Base-by-base conservation (phyloP, 257 asterid species). In the Jacaranda copaia region DNA sequence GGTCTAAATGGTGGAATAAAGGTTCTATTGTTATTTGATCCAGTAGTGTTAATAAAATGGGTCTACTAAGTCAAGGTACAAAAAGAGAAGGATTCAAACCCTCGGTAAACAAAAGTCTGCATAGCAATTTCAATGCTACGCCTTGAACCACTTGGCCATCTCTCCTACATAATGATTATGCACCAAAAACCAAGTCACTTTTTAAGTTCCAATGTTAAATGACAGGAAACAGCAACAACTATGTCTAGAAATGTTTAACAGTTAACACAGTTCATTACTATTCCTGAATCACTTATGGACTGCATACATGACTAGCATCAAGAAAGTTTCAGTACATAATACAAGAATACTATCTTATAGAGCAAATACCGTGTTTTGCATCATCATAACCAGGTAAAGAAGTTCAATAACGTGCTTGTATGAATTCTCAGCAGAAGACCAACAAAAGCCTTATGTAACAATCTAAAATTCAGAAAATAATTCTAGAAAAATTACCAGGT, bases 371-470 rank as follows among this genome's bases (percentile, higher is more conserved):
- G 38, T 19, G 55, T 69, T 52, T 53, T 16, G 51, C 77, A 73
- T 36, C 70, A 72, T 49, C 76, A 68, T 49, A 56, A 60, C 81
- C 77, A 40, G 76, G 63, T 73, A 62, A 66, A 68, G 49, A 61
- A 75, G 20, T 67, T 19, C 16, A 36, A 42, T 58, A 52, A 70
- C 38, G 55, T 36, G 9, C 39, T 32, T 75, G 32, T 58, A 16
- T 4, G 32, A 65, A 43, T 58, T 45, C 62, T 67, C 39, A 53
- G 49, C 38, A 64, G 66, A 61, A 74, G 68, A 25, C 68, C 42
- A 78, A 59, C 40, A 18, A 51, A 49, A 65, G 65, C 53, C 56
- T 72, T 10, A 20, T 76, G 42, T 25, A 43, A 74, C 63, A 45
- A 48, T 11, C 11, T 20, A 45, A 57, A 69, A 45, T 9, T 55